phyloP scores from a whole-genome alignment of 2,329 filamentous ascomycete species.

The Trichoderma atroviride region DNA sequence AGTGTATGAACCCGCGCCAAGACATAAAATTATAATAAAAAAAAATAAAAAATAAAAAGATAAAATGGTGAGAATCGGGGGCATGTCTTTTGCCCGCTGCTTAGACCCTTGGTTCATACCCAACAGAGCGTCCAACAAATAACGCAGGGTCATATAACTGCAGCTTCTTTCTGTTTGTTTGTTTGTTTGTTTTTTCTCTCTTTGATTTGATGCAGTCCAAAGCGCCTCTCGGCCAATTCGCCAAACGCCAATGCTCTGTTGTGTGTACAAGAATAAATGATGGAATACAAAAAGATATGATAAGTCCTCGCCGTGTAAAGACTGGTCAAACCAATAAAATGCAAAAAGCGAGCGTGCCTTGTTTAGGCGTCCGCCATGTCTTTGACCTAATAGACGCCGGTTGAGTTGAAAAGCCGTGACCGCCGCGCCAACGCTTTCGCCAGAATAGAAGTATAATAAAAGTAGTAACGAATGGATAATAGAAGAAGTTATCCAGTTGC shows the following conservation, averaged over 20 bases:
- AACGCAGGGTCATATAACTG: slow-evolving; percentile 13
- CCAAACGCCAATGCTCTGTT: slow-evolving; percentile 40
- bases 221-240: slow-evolving; percentile 30
- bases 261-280: slow-evolving; percentile 31
- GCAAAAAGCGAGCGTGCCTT: slow-evolving; percentile 10
- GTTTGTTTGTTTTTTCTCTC: slow-evolving; percentile 17
- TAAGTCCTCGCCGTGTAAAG: slow-evolving; percentile 26
- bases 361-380: neutral
- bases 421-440: slow-evolving; percentile 29
- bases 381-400: neutral
- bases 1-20: slow-evolving; percentile 11
- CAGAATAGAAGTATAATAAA: slow-evolving; percentile 15
- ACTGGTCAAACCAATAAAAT: slow-evolving; percentile 29
- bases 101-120: neutral
- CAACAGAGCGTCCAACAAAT: slow-evolving; percentile 11
- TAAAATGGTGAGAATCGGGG: neutral
- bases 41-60: neutral
- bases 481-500: slow-evolving; percentile 14
- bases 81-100: neutral
- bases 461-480: slow-evolving; percentile 8
- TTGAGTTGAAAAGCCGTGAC: neutral
- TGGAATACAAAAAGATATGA: slow-evolving; percentile 16
- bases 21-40: neutral
- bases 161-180: neutral
- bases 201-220: slow-evolving; percentile 28